phyloP scores from a whole-genome alignment of 257 asterid species.

The Jacaranda copaia region DNA sequence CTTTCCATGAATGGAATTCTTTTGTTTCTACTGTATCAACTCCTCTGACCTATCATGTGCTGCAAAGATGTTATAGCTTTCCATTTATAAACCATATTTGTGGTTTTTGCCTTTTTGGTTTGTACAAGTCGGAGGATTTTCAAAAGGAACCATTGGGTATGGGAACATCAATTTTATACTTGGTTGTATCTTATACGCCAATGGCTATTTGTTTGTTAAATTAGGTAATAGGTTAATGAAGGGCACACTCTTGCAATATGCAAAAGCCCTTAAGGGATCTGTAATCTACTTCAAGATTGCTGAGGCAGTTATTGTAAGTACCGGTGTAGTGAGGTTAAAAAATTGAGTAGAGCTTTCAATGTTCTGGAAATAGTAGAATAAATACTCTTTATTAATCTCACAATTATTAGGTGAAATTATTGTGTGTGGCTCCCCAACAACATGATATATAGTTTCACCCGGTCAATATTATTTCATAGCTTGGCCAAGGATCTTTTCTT shows the following conservation, averaged over 20 bases:
- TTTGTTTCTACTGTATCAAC: constrained; percentile 49
- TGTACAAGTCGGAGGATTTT: constrained; percentile 38
- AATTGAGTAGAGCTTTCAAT: no score
- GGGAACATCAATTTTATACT: neutral
- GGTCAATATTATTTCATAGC: no score
- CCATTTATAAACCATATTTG: neutral
- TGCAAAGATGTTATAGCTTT: constrained; percentile 22
- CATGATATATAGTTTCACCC: neutral
- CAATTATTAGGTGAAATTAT: neutral
- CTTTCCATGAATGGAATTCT: constrained; percentile 37
- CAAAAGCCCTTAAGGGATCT: neutral
- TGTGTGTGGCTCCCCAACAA: neutral
- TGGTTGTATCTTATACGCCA: no score
- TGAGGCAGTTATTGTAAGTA: neutral
- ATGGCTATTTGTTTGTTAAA: no score
- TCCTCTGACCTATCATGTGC: constrained; percentile 31
- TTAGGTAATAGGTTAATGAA: no score
- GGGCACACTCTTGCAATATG: neutral
- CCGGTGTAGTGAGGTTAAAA: neutral
- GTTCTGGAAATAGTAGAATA: neutral
- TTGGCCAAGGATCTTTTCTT: neutral
- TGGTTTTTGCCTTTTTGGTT: constrained; percentile 34
- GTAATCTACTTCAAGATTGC: neutral
- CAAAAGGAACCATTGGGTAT: constrained; percentile 28
- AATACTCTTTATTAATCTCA: neutral